phyloP scores from a whole-genome alignment of 208 protist species.

The Trypanosoma cruzi region DNA sequence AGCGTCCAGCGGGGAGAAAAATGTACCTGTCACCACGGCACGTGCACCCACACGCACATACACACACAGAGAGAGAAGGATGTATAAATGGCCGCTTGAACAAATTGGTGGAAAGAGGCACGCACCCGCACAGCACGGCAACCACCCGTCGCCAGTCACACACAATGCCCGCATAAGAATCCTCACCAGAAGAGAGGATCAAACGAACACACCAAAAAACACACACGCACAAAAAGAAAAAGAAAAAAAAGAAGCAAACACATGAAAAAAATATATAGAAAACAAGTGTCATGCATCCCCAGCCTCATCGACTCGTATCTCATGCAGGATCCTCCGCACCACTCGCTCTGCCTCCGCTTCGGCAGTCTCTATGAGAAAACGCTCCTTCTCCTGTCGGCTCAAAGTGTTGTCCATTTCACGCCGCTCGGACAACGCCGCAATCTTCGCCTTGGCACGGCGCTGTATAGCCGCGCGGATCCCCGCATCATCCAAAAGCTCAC shows the following conservation, averaged over 20 bases:
- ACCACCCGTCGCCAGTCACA: neutral
- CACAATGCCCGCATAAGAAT: neutral
- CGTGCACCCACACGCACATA: neutral
- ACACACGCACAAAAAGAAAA: neutral
- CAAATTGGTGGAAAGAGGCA: neutral
- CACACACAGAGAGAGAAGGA: neutral
- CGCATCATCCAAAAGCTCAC: constrained; percentile 67
- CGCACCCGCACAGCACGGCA: neutral
- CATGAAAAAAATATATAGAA: constrained; percentile 16
- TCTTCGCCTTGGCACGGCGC: constrained; percentile 61
- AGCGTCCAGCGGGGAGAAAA: constrained; percentile 11
- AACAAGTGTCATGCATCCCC: neutral
- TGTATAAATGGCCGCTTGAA: neutral
- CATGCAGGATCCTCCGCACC: constrained; percentile 74
- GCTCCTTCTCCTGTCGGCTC: constrained; percentile 47
- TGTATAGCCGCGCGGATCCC: constrained; percentile 59
- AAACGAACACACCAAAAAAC: neutral
- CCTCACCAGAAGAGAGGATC: neutral
- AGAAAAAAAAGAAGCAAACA: constrained; percentile 8
- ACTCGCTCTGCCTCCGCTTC: constrained; percentile 77
- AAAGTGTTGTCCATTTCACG: constrained; percentile 19
- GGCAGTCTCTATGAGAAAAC: constrained; percentile 61
- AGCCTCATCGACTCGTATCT: constrained; percentile 53
- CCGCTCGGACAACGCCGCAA: constrained; percentile 31
- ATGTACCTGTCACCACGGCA: constrained; percentile 8